Evolutionary conservation across 257 asterid genomes (phyloP), one percentile per base, ranked within the genome.

Genomic region (Solanum megistacrolobum): DNA sequence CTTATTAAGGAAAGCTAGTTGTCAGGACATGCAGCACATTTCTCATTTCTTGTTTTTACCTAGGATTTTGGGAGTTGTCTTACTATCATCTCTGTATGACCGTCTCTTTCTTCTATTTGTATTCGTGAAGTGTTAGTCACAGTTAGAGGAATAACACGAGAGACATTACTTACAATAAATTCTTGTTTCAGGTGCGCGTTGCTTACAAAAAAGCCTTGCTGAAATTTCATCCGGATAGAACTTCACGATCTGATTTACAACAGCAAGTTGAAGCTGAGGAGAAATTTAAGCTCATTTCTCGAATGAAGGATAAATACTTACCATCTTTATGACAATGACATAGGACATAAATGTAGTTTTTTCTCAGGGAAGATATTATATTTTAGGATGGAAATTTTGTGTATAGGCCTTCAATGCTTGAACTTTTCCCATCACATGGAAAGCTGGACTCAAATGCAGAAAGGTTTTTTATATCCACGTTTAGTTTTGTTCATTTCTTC

Each of bases 181-280:
- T 69, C 43, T 78, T 35, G 66, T 88, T 92, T 87, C 91, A 97
- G 99, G 98, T 96, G 21, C 99, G 96, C 32, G 2, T 90, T 62
- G 98, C 98, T 79, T 97, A 93, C 87, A 96, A 94, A 89, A 89
- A 91, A 81, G 98, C 99, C 25, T 89, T 96, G 89, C 87, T 97
- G 89, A 89, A 95, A 20, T 94, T 96, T 88, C 99, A 97, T 88
- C 99, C 99, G 16, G 99, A 97, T 88, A 95, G 99, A 86, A 95
- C 98, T 88, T 88, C 94, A 35, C 91, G 88, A 89, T 92, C 94
- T 55, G 95, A 96, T 87, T 84, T 95, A 66, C 95, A 94, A n/a
- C 93, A 92, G 86, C 96, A 92, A 88, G 99, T 95, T 69, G 99
- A 97, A 90, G 96, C 99, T n/a, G 99, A 97, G 92, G 99, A 97